phyloP scores from a whole-genome alignment of 768 basidiomycete genomes.

The Lactifluus pinguis region DNA sequence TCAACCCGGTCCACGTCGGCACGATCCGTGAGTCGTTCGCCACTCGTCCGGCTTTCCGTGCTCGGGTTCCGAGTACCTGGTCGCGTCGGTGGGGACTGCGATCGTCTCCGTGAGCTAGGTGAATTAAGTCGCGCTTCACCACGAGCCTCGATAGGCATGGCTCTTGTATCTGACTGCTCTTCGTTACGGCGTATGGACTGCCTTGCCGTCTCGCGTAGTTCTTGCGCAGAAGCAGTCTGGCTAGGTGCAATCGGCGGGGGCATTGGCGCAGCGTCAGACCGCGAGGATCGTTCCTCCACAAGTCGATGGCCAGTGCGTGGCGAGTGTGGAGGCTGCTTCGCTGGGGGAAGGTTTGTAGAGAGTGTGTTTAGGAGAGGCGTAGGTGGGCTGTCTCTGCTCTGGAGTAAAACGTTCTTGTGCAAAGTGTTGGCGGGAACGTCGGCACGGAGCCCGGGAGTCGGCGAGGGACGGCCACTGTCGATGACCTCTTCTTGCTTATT shows the following conservation, averaged over 20 bases:
- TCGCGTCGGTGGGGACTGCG: conserved; percentile 54
- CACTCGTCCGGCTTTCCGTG: conserved; percentile 63
- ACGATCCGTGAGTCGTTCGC: conserved; percentile 50
- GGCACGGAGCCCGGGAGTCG: conserved; percentile 2
- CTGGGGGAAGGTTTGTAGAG: conserved; percentile 14
- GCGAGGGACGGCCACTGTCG: not conserved
- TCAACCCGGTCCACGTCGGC: conserved; percentile 39
- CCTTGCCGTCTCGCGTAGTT: conserved; percentile 71
- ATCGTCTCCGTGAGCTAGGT: conserved; percentile 46
- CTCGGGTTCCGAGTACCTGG: conserved; percentile 66
- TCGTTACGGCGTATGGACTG: conserved; percentile 37
- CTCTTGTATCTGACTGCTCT: conserved; percentile 29
- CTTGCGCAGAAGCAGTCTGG: conserved; percentile 69
- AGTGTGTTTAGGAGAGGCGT: conserved; percentile 20
- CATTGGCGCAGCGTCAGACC: conserved; percentile 45
- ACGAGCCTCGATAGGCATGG: conserved; percentile 16
- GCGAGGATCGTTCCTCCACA: conserved; percentile 33
- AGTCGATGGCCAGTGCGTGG: conserved; percentile 31
- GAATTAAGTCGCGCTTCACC: conserved; percentile 42
- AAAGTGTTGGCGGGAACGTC: not conserved
- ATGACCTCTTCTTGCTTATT: conserved; percentile 4
- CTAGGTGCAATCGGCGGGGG: conserved; percentile 73
- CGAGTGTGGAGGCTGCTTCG: conserved; percentile 31
- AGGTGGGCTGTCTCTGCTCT: conserved; percentile 14
- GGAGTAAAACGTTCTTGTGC: conserved; percentile 7